These are phyloP conservation scores for Colletotrichum sp. DNA, from an alignment of 2,329 filamentous ascomycete genomes.

Conservation along the genomic window DNA sequence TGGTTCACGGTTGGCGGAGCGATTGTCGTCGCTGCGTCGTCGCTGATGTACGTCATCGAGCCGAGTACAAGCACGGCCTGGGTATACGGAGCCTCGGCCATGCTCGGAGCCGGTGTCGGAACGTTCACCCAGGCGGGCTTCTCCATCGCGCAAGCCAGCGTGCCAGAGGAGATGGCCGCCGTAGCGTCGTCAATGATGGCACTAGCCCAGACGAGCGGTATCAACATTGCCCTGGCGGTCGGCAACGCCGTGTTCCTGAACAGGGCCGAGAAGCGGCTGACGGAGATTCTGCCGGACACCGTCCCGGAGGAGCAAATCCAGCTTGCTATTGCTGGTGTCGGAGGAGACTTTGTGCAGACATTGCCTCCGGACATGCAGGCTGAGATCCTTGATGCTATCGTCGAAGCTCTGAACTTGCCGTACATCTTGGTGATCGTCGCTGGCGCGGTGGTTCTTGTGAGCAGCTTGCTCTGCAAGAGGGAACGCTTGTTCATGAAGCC, in stretches of 20 bases:
- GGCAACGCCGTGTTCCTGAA: constrained; percentile 35
- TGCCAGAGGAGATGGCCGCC: not conserved
- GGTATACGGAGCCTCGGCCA: constrained; percentile 37
- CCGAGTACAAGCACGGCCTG: constrained; percentile 22
- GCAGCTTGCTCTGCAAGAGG: constrained; percentile 14
- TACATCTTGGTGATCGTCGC: constrained; percentile 38
- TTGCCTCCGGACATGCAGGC: constrained; percentile 21
- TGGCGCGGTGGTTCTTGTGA: constrained; percentile 37
- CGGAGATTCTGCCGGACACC: constrained; percentile 24
- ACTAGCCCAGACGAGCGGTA: constrained; percentile 11
- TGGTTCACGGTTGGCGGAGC: constrained; percentile 42
- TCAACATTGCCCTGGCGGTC: constrained; percentile 15
- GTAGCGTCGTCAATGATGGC: constrained; percentile 3
- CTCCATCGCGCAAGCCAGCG: constrained; percentile 10
- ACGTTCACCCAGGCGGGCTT: constrained; percentile 36
- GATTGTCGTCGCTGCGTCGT: constrained; percentile 37
- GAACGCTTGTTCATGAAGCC: constrained; percentile 13
- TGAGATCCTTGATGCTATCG: constrained; percentile 28
- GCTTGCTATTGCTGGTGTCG: constrained; percentile 26
- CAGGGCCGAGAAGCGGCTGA: constrained; percentile 29
- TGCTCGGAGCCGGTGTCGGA: constrained; percentile 45
- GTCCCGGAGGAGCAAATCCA: constrained; percentile 26
- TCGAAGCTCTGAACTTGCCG: constrained; percentile 21
- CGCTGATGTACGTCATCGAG: constrained; percentile 36
- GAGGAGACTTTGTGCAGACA: constrained; percentile 2